These are phyloP conservation scores for Turnera subulata DNA, from an alignment of 345 rosid species.

Conservation along the genomic window DNA sequence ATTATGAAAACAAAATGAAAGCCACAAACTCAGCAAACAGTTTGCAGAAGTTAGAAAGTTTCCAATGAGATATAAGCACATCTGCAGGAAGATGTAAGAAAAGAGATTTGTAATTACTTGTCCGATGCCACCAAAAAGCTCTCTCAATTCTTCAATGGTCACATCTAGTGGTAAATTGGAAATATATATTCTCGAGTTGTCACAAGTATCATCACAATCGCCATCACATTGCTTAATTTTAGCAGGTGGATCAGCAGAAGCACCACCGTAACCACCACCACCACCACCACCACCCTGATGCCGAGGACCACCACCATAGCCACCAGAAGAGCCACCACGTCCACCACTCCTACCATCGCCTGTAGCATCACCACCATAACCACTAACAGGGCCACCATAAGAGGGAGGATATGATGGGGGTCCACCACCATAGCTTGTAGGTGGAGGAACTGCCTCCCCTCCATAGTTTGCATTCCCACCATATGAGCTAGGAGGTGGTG, in stretches of 20 bases:
- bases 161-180: slow-evolving; percentile 96
- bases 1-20: not conserved
- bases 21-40: not conserved
- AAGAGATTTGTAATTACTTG: slow-evolving; percentile 55
- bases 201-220: slow-evolving; percentile 75
- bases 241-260: slow-evolving; percentile 37
- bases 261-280: slow-evolving; percentile 42
- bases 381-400: slow-evolving; percentile 66
- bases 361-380: slow-evolving; percentile 53
- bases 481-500: slow-evolving; percentile 55
- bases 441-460: slow-evolving; percentile 79
- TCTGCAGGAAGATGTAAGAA: not conserved
- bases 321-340: slow-evolving; percentile 36
- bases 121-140: slow-evolving; percentile 97
- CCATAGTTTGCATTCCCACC: slow-evolving; percentile 56
- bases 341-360: slow-evolving; percentile 59
- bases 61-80: not conserved
- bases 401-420: slow-evolving; percentile 66
- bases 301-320: slow-evolving; percentile 39
- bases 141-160: slow-evolving; percentile 76
- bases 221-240: slow-evolving; percentile 88
- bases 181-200: slow-evolving; percentile 90
- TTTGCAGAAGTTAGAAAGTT: not conserved
- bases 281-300: slow-evolving; percentile 47
- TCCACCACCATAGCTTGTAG: slow-evolving; percentile 80